phyloP scores from a whole-genome alignment of 140 eudicot species.

The Oenanthe javanica region DNA sequence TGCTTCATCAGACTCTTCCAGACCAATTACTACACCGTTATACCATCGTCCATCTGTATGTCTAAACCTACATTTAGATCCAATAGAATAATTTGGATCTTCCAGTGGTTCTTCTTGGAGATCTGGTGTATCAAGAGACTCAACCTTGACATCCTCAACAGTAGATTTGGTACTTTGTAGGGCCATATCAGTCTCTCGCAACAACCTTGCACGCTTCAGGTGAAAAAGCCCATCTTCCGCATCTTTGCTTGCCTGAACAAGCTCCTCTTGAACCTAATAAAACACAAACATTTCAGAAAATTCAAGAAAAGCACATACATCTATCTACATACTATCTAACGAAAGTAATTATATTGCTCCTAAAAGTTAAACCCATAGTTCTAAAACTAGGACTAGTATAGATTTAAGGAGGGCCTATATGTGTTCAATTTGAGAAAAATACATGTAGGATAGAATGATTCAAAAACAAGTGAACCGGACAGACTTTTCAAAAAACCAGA shows the following conservation, averaged over 20 bases:
- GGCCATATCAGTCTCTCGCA: conserved; percentile 59
- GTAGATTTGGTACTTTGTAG: conserved; percentile 22
- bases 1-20: conserved; percentile 53
- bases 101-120: conserved; percentile 42
- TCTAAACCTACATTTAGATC: conserved; percentile 93
- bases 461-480: neutral
- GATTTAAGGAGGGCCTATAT: neutral
- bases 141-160: conserved; percentile 34
- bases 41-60: conserved; percentile 93
- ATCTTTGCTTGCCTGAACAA: conserved; percentile 76
- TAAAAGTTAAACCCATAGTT: no score
- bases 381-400: neutral
- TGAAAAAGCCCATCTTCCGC: conserved; percentile 89
- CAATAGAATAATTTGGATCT: conserved; percentile 44
- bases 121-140: conserved; percentile 33
- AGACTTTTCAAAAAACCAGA: no score
- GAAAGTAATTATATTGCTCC: no score
- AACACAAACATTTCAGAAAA: neutral
- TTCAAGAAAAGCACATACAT: neutral
- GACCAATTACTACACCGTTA: conserved; percentile 54
- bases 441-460: neutral
- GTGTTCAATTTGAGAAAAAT: neutral
- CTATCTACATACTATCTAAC: neutral
- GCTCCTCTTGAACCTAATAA: conserved; percentile 66
- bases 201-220: conserved; percentile 72